These are phyloP conservation scores for Heracleum sosnowskyi DNA, from an alignment of 129 eudicot species.

Conservation along the genomic window DNA sequence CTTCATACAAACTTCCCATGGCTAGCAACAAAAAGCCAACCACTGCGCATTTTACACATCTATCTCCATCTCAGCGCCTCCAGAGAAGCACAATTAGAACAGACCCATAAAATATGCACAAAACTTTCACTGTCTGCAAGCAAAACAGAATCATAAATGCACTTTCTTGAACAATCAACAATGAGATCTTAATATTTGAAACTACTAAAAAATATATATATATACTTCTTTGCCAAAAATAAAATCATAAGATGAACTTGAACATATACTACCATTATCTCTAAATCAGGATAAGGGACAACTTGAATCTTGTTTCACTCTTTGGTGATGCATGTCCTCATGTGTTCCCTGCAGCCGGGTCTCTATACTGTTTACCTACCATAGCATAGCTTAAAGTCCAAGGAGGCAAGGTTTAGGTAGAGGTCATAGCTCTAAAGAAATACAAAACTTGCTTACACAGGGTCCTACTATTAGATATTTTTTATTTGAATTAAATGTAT, in stretches of 20 bases:
- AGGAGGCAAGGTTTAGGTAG: not conserved
- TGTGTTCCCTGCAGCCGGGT: not conserved
- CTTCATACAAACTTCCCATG: not conserved
- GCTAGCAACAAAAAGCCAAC: not conserved
- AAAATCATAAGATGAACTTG: not conserved
- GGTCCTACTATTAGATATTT: not conserved
- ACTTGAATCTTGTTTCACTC: not conserved
- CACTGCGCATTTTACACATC: not conserved
- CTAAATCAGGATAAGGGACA: not conserved
- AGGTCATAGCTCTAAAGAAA: not conserved
- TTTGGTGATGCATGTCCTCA: not conserved
- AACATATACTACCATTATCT: not conserved
- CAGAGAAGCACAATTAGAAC: not conserved
- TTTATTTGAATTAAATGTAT: not conserved
- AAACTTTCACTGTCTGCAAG: not conserved
- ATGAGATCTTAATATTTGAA: not conserved
- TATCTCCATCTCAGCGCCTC: not conserved
- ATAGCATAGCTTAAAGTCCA: not conserved
- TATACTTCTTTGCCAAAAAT: not conserved
- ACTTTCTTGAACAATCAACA: not conserved
- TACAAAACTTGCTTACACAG: not conserved
- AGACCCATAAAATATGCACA: not conserved
- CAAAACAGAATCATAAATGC: not conserved
- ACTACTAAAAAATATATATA: not conserved
- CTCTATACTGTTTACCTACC: not conserved